phyloP scores from a whole-genome alignment of 257 asterid genomes.

The Thymus mandschuricus region DNA sequence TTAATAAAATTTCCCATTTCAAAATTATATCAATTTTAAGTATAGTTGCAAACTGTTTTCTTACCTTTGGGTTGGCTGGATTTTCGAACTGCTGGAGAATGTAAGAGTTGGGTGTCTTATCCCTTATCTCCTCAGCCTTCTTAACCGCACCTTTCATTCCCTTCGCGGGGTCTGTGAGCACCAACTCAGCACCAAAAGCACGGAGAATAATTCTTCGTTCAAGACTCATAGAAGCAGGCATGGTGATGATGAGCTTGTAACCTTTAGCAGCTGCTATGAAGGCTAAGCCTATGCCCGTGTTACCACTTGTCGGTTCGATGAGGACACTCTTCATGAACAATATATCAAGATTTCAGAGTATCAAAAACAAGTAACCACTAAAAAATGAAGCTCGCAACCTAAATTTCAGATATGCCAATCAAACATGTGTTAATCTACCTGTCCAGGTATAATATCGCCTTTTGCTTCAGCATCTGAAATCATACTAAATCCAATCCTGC shows the following conservation, averaged over 20 bases:
- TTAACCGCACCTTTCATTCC: slow-evolving; percentile 87
- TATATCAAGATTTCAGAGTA: slow-evolving; percentile 8
- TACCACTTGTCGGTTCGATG: slow-evolving; percentile 94
- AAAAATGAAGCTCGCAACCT: background rate
- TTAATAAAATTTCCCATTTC: background rate
- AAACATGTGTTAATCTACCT: slow-evolving; percentile 46
- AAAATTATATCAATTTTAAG: background rate
- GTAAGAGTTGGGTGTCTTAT: slow-evolving; percentile 81
- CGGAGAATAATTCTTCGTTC: slow-evolving; percentile 89
- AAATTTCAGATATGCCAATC: background rate
- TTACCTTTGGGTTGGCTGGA: slow-evolving; percentile 94
- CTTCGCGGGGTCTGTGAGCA: slow-evolving; percentile 86
- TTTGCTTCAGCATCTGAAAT: slow-evolving; percentile 85
- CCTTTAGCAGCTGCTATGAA: slow-evolving; percentile 95
- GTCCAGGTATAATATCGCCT: slow-evolving; percentile 83
- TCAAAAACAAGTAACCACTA: background rate
- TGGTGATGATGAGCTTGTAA: slow-evolving; percentile 82
- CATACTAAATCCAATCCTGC: slow-evolving; percentile 97
- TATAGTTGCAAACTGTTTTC: background rate
- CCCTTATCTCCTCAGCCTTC: slow-evolving; percentile 88
- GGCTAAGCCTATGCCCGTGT: slow-evolving; percentile 96
- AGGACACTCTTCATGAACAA: slow-evolving; percentile 66
- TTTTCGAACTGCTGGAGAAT: slow-evolving; percentile 95
- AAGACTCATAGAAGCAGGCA: slow-evolving; percentile 93
- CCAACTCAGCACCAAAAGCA: slow-evolving; percentile 94